phyloP scores from a whole-genome alignment of 2,329 filamentous ascomycete genomes.

The Paecilomyces dactylethromorphus region DNA sequence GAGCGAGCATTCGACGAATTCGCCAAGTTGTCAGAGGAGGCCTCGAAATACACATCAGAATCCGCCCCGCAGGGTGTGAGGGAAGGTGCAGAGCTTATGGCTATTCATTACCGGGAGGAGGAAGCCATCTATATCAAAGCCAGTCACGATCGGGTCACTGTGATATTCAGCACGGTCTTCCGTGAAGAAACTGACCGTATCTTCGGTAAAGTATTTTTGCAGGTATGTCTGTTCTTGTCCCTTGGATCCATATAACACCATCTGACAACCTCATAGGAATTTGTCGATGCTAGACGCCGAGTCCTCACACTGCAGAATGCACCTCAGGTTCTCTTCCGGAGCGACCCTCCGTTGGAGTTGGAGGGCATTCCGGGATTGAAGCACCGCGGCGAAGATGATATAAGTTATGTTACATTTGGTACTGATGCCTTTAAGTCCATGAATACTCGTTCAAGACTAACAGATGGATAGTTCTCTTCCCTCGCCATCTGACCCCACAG shows the following conservation, averaged over 20 bases:
- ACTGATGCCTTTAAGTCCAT: constrained; percentile 20
- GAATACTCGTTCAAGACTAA: constrained; percentile 8
- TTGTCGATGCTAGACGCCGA: constrained; percentile 89
- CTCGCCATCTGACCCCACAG: constrained; percentile 84
- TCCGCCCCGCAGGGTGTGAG: constrained; percentile 83
- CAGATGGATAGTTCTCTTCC: constrained; percentile 69
- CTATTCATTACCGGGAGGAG: constrained; percentile 97
- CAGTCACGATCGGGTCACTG: constrained; percentile 91
- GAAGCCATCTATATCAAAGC: constrained; percentile 99
- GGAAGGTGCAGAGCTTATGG: constrained; percentile 88
- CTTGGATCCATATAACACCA: not conserved
- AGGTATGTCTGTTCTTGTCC: constrained; percentile 36
- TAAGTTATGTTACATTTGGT: constrained; percentile 99
- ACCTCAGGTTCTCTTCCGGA: constrained; percentile 92
- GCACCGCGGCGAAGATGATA: constrained; percentile 69
- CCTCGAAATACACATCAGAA: constrained; percentile 87
- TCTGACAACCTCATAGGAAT: constrained; percentile 54
- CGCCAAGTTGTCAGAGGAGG: constrained; percentile 76
- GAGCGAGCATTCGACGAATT: constrained; percentile 95
- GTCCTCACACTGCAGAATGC: constrained; percentile 83
- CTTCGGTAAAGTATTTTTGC: constrained; percentile 96
- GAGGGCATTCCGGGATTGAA: constrained; percentile 79
- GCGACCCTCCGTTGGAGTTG: constrained; percentile 87
- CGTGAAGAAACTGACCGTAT: constrained; percentile 95
- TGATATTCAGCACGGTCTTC: constrained; percentile 98